Evolutionary conservation across 148 eudicot species (phyloP).

Genomic region (Hydrangea macrophylla): DNA sequence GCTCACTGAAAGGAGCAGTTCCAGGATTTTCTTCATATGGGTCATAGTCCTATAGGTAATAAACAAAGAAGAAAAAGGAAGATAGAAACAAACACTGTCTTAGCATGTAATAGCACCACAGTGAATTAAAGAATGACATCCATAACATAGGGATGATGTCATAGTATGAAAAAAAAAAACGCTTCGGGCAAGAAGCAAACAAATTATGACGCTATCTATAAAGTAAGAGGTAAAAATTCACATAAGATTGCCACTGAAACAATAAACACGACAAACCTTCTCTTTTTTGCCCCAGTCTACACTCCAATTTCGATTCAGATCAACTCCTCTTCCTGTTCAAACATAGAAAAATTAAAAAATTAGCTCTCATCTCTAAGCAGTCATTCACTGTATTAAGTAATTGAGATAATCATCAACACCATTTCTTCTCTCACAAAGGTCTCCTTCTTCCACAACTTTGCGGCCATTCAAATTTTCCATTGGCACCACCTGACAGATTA

Average conservation of each 20-base stretch:
- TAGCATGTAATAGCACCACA: conserved; percentile 7
- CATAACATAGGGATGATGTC: background rate
- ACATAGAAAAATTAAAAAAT: conserved; percentile 19
- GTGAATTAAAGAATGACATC: background rate
- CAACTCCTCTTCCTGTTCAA: conserved; percentile 97
- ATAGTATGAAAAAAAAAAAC: no score
- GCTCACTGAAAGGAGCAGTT: conserved; percentile 87
- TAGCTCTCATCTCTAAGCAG: conserved; percentile 8
- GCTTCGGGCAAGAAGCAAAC: background rate
- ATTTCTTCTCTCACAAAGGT: conserved; percentile 95
- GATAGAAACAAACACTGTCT: background rate
- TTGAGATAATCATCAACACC: conserved; percentile 37
- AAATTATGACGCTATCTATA: background rate
- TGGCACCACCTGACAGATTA: conserved; percentile 68
- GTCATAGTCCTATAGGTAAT: conserved; percentile 67
- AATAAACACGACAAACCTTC: conserved; percentile 50
- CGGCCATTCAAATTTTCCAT: conserved; percentile 94
- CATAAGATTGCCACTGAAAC: background rate
- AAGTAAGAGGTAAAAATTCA: background rate
- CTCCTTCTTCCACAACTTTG: conserved; percentile 89
- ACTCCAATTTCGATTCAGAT: conserved; percentile 98
- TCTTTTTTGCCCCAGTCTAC: conserved; percentile 99
- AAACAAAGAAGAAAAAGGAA: background rate
- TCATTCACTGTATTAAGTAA: conserved; percentile 7
- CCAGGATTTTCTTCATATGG: conserved; percentile 98